Percentiles rank a stretch among this genome's conserved stretches.
Evolutionary conservation across 2,329 filamentous ascomycete genomes (phyloP).

Genomic region (Diaporthe amygdali): DNA sequence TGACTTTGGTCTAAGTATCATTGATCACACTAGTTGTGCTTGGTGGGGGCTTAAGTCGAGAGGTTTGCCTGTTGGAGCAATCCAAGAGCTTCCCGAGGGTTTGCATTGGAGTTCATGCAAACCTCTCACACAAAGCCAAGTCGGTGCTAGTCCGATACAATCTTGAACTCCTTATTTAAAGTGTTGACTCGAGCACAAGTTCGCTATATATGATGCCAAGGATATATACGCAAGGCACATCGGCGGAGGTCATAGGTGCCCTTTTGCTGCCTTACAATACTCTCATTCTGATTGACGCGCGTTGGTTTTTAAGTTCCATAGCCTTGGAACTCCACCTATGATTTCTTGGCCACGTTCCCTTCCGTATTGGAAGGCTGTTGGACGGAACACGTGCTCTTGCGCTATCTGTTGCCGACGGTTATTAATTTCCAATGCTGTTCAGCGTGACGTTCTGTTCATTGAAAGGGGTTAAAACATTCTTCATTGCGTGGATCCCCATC

Average conservation of each 20-base stretch:
- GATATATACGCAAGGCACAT: background rate
- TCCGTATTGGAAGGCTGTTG: background rate
- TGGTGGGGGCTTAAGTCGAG: background rate
- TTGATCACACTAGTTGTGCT: background rate
- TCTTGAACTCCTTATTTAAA: background rate
- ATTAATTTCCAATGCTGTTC: background rate
- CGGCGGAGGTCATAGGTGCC: background rate
- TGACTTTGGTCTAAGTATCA: background rate
- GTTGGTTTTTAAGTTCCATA: background rate
- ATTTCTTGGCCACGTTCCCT: background rate
- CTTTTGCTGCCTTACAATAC: background rate
- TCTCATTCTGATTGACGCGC: background rate
- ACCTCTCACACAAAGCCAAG: conserved; percentile 5
- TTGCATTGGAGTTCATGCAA: conserved; percentile 9
- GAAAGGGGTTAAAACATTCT: background rate
- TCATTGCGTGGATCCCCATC: background rate
- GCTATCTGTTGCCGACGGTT: background rate
- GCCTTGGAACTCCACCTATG: background rate
- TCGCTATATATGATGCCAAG: conserved; percentile 1
- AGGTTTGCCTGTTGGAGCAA: background rate
- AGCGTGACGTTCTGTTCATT: background rate
- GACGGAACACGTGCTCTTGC: background rate
- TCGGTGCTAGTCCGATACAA: background rate
- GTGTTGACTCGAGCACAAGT: background rate
- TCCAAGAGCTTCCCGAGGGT: background rate